Evolutionary conservation across 2,329 filamentous ascomycete species (phyloP).

Genomic region (Alternaria hordeiaustralica): DNA sequence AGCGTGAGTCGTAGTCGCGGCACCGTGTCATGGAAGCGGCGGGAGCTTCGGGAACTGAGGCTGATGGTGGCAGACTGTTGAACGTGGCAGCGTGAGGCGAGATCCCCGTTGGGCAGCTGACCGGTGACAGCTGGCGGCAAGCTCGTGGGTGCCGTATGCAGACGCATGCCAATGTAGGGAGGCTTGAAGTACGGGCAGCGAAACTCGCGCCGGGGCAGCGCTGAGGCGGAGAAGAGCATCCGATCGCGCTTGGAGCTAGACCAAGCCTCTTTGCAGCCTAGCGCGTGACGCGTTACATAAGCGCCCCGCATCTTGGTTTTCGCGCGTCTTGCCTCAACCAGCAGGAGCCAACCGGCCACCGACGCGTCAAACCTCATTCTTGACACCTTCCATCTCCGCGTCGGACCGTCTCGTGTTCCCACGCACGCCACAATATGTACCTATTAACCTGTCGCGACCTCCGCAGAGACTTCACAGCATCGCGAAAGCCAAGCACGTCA

Average conservation of each 20-base stretch:
- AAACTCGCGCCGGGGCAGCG: not conserved
- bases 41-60: not conserved
- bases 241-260: not conserved
- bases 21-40: not conserved
- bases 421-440: slow-evolving; percentile 23
- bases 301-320: not conserved
- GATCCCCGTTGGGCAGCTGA: not conserved
- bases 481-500: not conserved
- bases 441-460: slow-evolving; percentile 6
- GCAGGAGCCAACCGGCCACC: not conserved
- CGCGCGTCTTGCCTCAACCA: not conserved
- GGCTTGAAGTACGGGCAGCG: not conserved
- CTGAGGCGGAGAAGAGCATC: not conserved
- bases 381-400: not conserved
- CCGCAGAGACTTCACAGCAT: not conserved
- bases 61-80: not conserved
- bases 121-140: not conserved
- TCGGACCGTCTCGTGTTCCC: slow-evolving; percentile 11
- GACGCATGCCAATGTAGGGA: not conserved
- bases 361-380: slow-evolving; percentile 5
- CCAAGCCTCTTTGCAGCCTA: not conserved
- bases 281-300: slow-evolving; percentile 4
- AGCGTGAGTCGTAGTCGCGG: not conserved
- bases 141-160: not conserved
- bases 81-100: not conserved